phyloP scores from a whole-genome alignment of 345 rosid genomes.

The Geranium rotundifolium region DNA sequence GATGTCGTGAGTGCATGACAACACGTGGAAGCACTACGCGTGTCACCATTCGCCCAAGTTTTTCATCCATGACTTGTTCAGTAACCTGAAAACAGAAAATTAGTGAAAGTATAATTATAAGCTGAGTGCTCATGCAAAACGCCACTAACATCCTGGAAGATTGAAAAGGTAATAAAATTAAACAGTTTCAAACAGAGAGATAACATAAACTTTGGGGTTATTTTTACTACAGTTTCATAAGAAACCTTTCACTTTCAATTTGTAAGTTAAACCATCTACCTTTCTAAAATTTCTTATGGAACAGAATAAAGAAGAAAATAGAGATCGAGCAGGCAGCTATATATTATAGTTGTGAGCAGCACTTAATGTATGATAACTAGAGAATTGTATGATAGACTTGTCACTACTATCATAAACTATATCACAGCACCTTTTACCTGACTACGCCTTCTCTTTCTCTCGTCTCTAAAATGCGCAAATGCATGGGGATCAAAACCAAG shows the following conservation, averaged over 20 bases:
- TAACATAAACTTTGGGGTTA: background rate
- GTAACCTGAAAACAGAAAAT: slow-evolving; percentile 42
- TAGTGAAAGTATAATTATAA: too few relatives aligned
- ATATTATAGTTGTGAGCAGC: background rate
- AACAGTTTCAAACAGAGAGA: background rate
- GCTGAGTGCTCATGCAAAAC: background rate
- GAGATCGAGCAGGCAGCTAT: background rate
- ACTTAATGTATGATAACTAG: background rate
- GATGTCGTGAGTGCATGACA: slow-evolving; percentile 90
- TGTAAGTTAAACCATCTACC: too few relatives aligned
- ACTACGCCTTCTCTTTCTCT: slow-evolving; percentile 86
- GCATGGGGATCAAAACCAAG: slow-evolving; percentile 99
- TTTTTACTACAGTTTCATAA: too few relatives aligned
- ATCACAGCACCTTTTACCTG: slow-evolving; percentile 38
- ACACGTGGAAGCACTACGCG: slow-evolving; percentile 97
- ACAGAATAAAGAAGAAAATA: too few relatives aligned
- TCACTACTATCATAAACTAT: too few relatives aligned
- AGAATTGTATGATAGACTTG: background rate
- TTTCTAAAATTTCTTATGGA: background rate
- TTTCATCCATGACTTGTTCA: slow-evolving; percentile 80
- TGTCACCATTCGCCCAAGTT: slow-evolving; percentile 81
- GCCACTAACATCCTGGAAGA: too few relatives aligned
- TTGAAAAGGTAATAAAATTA: background rate
- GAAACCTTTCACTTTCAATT: background rate
- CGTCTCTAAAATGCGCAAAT: slow-evolving; percentile 96